Conservation (phyloP, 495 filamentous ascomycete species). For the Hyphodiscus hymeniophilus region DNA sequence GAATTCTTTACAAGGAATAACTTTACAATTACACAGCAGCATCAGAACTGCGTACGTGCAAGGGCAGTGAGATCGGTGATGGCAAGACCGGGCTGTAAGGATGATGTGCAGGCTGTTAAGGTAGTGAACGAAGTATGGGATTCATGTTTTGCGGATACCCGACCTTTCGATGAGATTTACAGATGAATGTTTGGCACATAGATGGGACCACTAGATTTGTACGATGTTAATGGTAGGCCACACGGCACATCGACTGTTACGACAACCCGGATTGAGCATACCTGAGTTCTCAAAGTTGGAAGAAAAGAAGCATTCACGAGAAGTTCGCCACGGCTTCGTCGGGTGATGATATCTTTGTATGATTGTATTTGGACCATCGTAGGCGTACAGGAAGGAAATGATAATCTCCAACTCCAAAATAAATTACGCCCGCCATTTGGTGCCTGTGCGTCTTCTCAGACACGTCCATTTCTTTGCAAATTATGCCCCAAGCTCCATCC, state of each 20-base stretch:
- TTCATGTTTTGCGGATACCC: slow-evolving; percentile 86
- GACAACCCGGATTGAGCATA: too few relatives aligned
- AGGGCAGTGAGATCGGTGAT: slow-evolving; percentile 70
- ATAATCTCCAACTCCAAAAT: slow-evolving; percentile 22
- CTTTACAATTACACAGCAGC: slow-evolving; percentile 82
- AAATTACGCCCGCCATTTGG: too few relatives aligned
- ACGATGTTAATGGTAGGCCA: slow-evolving; percentile 9
- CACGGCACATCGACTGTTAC: too few relatives aligned
- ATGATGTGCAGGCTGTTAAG: slow-evolving; percentile 77
- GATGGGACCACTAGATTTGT: slow-evolving; percentile 5
- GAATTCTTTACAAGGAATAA: slow-evolving; percentile 78
- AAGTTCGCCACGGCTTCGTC: neutral
- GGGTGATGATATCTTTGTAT: neutral
- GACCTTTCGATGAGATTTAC: slow-evolving; percentile 96
- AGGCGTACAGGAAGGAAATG: slow-evolving; percentile 20
- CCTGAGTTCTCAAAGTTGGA: too few relatives aligned
- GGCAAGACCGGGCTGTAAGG: slow-evolving; percentile 68
- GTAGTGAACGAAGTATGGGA: slow-evolving; percentile 97
- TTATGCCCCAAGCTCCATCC: slow-evolving; percentile 4
- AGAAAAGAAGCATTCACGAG: too few relatives aligned
- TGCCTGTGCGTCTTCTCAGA: too few relatives aligned
- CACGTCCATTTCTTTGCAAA: too few relatives aligned
- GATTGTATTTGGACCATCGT: slow-evolving; percentile 17
- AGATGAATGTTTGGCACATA: too few relatives aligned
- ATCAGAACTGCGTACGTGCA: slow-evolving; percentile 83